phyloP scores from a whole-genome alignment of 139 green algal species.

The Asterochloris sp. region DNA sequence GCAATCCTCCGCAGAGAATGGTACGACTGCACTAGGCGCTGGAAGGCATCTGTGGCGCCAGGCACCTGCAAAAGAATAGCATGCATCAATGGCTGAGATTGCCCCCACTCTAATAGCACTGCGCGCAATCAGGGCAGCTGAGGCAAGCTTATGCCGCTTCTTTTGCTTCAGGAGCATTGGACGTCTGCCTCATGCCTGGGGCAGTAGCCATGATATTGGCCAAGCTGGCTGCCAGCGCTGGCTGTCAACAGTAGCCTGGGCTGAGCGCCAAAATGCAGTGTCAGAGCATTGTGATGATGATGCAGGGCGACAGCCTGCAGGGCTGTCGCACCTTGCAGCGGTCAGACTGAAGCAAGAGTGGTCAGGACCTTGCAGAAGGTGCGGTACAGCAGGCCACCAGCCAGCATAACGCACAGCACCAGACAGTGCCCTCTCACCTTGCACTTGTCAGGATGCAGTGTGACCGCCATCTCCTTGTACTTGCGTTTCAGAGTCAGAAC shows the following conservation, averaged over 20 bases:
- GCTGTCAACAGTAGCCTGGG: too few species aligned
- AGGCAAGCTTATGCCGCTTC: neutral
- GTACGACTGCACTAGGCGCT: constrained; percentile 14
- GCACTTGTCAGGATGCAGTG: constrained; percentile 17
- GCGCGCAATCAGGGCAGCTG: neutral
- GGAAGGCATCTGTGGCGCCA: constrained; percentile 16
- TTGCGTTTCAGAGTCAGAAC: constrained; percentile 8
- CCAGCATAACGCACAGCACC: too few species aligned
- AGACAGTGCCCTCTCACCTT: neutral
- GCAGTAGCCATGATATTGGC: neutral
- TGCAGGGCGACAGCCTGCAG: too few species aligned
- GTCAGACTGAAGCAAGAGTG: neutral
- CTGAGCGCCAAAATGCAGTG: too few species aligned
- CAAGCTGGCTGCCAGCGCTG: neutral
- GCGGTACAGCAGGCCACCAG: neutral
- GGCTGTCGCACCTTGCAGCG: too few species aligned
- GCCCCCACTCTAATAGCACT: neutral
- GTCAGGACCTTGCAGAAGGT: neutral
- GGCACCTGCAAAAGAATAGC: neutral
- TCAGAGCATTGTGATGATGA: too few species aligned
- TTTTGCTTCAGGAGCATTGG: neutral
- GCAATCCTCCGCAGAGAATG: constrained; percentile 6
- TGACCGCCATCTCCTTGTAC: constrained; percentile 17
- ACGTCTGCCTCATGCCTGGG: neutral
- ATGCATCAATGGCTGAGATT: neutral